These are phyloP conservation scores for Nannochloris sp. DNA, from an alignment of 139 green algal genomes.

Conservation along the genomic window DNA sequence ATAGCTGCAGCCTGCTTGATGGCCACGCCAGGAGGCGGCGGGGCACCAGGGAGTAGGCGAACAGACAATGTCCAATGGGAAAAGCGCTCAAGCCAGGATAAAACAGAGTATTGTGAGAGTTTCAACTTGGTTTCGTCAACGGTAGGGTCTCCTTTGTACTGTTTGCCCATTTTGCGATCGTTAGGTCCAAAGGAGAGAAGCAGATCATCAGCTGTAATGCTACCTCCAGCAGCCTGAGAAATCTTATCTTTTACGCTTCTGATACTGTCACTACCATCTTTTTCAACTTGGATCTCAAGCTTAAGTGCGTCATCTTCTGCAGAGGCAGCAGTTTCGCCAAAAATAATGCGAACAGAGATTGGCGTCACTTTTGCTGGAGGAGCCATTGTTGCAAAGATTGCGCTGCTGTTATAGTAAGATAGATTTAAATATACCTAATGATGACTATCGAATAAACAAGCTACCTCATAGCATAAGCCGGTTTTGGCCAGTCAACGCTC, in stretches of 20 bases:
- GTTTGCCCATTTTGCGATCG: conserved; percentile 28
- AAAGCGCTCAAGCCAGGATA: conserved; percentile 39
- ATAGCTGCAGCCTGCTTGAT: conserved; percentile 22
- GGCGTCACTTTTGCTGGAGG: too few species aligned
- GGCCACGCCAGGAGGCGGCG: conserved; percentile 28
- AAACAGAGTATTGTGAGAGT: conserved; percentile 23
- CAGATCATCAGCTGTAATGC: conserved; percentile 25
- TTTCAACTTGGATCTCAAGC: conserved; percentile 2
- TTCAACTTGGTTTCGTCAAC: conserved; percentile 29
- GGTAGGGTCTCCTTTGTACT: conserved; percentile 30
- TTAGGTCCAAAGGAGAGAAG: conserved; percentile 33
- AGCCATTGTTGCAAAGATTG: too few species aligned
- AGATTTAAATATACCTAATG: too few species aligned
- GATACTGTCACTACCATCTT: conserved; percentile 15
- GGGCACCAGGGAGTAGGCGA: conserved; percentile 16
- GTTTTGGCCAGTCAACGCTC: too few species aligned
- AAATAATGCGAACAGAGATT: too few species aligned
- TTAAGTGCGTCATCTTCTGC: background rate
- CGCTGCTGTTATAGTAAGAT: too few species aligned
- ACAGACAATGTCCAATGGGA: conserved; percentile 30
- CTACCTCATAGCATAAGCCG: too few species aligned
- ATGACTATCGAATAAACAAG: too few species aligned
- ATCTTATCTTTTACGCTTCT: conserved; percentile 25
- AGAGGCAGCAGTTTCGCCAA: conserved; percentile 1
- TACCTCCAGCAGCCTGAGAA: conserved; percentile 16